phyloP scores from a whole-genome alignment of 805 yeast genomes.

The Wilhelminamyces savonicus region DNA sequence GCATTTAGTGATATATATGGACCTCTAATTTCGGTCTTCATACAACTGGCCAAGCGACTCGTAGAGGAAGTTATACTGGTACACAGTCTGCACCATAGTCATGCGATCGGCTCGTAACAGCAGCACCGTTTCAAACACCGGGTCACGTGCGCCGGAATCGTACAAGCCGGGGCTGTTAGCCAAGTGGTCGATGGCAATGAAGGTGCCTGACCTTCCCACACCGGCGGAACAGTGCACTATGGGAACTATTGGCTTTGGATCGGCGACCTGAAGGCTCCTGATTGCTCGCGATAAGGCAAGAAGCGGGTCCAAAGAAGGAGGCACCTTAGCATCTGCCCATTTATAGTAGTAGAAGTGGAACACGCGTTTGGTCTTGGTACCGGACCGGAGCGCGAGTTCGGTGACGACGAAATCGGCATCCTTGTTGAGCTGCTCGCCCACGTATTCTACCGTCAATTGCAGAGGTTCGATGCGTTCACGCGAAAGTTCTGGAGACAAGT shows the following conservation, averaged over 20 bases:
- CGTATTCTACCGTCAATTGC: slow-evolving; percentile 8
- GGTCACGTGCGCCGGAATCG: slow-evolving; percentile 16
- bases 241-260: slow-evolving; percentile 22
- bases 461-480: no score
- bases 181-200: slow-evolving; percentile 24
- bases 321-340: slow-evolving; percentile 42
- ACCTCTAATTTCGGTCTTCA: no score
- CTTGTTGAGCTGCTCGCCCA: slow-evolving; percentile 8
- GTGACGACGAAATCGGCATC: slow-evolving; percentile 21
- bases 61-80: slow-evolving; percentile 32
- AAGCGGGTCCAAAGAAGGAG: slow-evolving; percentile 15
- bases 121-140: slow-evolving; percentile 20
- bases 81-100: slow-evolving; percentile 40
- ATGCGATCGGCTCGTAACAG: slow-evolving; percentile 26
- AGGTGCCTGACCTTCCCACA: slow-evolving; percentile 91
- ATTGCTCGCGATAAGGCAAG: slow-evolving; percentile 10
- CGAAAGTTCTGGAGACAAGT: no score
- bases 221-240: slow-evolving; percentile 88
- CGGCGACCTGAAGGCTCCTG: neutral
- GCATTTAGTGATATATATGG: no score
- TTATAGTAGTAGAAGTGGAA: slow-evolving; percentile 35
- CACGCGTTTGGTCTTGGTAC: slow-evolving; percentile 17
- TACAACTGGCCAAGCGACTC: no score
- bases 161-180: neutral
- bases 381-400: slow-evolving; percentile 15